A percentile compares a stretch with the other conserved stretches of the same genome.
phyloP scores from a whole-genome alignment of 345 rosid species.

The Citrus sinensis region DVS_A1.0 CM039169.1:4086001-4086500 shows the following conservation, averaged over 20 bases:
- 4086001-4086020: conserved; percentile 36
- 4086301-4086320: conserved; percentile 99
- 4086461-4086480: conserved; percentile 81
- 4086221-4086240: conserved; percentile 85
- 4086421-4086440: conserved; percentile 93
- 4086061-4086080: conserved; percentile 41
- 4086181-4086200: conserved; percentile 77
- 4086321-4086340: conserved; percentile 91
- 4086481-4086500: conserved; percentile 95
- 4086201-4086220: conserved; percentile 77
- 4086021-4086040: conserved; percentile 45
- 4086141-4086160: conserved; percentile 57
- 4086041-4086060: conserved; percentile 49
- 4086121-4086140: conserved; percentile 61
- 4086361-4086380: conserved; percentile 75
- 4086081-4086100: conserved; percentile 55
- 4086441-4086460: conserved; percentile 69
- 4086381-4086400: conserved; percentile 71
- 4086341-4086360: conserved; percentile 67
- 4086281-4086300: conserved; percentile 92
- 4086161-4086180: conserved; percentile 96
- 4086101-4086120: conserved; percentile 74
- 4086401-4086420: conserved; percentile 77
- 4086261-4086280: conserved; percentile 84
- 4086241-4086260: conserved; percentile 99